Base-by-base conservation (phyloP, 306 rosid species). In the Medicago ruthenica region DNA sequence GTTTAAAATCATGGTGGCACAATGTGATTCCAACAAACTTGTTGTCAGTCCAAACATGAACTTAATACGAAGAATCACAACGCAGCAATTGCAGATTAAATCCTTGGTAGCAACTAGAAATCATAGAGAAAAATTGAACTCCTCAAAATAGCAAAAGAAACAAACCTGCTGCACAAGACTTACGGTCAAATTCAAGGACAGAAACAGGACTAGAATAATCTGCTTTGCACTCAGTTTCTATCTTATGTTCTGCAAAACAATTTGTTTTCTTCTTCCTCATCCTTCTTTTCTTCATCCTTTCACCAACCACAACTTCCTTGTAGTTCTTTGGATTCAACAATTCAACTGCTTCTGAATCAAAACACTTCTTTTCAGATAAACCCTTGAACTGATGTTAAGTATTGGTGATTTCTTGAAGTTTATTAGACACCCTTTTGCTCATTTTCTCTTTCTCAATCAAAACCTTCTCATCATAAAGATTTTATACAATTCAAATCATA, bases 171-270 rank as follows among this genome's bases (percentile, higher is more conserved):
- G 55, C 80, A 21, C 75, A 76, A 61, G 44, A 71, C 62, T 82
- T 57, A 2, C 83, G 73, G 77, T 90, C 82, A 77, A 76, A 82
- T 24, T 91, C 90, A 24, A 94, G 96, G 45, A 91, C 91, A 64
- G 98, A 94, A 80, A 91, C 95, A 1, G 97, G 97, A 76, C 97
- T 94, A 41, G 82, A 73, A 64, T 94, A 97, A 70, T 94, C 91
- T 6, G 89, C 81, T 57, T 84, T 85, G 15, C 62, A 71, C 20
- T 87, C 89, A 14, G 76, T 16, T 82, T 89, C 92, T 10, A 67
- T 27, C 17, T 57, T 79, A 18, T 86, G 80, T 54, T 72, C 76
- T 21, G 47, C 68, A 47, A 42, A 67, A 64, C 51, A 76, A 54
- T n/a, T 65, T 36, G 31, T 74, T 65, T 58, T 81, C 79, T 50